Evolutionary conservation across 2,329 filamentous ascomycete genomes (phyloP).

Genomic region (Colletotrichum endophyticum): DNA sequence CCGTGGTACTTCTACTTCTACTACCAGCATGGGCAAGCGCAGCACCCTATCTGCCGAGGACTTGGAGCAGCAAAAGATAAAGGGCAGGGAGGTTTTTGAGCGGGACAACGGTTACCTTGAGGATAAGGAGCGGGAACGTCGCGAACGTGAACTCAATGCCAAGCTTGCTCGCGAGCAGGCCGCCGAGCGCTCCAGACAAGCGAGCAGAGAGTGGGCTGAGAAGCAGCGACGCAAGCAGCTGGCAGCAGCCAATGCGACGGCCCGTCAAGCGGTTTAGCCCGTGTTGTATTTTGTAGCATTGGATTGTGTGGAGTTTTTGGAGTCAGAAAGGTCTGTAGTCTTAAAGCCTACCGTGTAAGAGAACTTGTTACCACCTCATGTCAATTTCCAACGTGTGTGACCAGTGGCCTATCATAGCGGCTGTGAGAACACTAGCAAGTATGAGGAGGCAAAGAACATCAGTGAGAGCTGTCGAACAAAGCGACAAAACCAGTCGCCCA

Average conservation of each 20-base stretch:
- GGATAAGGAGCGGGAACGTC: constrained; percentile 57
- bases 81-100: constrained; percentile 58
- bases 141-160: constrained; percentile 58
- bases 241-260: background rate
- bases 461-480: background rate
- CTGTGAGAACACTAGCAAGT: background rate
- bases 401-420: background rate
- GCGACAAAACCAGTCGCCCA: background rate
- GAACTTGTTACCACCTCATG: background rate
- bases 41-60: constrained; percentile 57
- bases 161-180: constrained; percentile 63
- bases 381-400: background rate
- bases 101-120: constrained; percentile 54
- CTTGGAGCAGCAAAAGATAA: constrained; percentile 52
- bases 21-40: constrained; percentile 48
- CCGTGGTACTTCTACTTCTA: constrained; percentile 51
- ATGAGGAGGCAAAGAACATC: background rate
- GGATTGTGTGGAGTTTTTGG: background rate
- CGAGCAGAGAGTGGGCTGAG: constrained; percentile 67
- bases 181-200: constrained; percentile 63
- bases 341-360: background rate
- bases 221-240: constrained; percentile 53
- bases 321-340: background rate
- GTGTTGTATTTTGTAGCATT: background rate
- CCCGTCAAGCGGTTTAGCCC: background rate